A percentile compares a stretch with the other conserved stretches of the same genome.
Evolutionary conservation across 805 yeast genomes (phyloP).

Genomic region (Sungouiella thailandica): DNA sequence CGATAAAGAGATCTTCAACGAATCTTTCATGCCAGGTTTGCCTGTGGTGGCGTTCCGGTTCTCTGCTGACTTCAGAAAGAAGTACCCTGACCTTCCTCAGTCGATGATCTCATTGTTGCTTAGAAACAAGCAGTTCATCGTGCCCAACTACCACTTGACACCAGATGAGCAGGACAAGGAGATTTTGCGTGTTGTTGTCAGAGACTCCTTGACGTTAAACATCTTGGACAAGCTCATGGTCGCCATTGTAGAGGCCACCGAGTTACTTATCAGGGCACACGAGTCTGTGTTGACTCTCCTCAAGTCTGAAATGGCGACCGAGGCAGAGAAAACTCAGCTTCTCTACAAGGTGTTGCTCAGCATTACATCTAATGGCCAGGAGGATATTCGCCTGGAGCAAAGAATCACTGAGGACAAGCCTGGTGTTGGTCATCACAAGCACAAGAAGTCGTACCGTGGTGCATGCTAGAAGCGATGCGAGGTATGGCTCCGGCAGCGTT

Average conservation of each 20-base stretch:
- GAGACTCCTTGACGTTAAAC: conserved; percentile 59
- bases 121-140: conserved; percentile 72
- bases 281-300: conserved; percentile 31
- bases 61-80: conserved; percentile 48
- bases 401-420: conserved; percentile 16
- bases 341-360: conserved; percentile 47
- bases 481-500: too few relatives aligned
- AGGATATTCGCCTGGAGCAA: conserved; percentile 26
- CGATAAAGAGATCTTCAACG: conserved; percentile 27
- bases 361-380: conserved; percentile 54
- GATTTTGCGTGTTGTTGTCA: conserved; percentile 79
- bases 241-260: conserved; percentile 50
- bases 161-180: conserved; percentile 52
- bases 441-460: conserved; percentile 32
- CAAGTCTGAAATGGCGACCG: conserved; percentile 11
- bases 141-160: conserved; percentile 87
- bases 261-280: conserved; percentile 47
- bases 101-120: conserved; percentile 64
- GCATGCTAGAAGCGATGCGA: conserved; percentile 22
- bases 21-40: conserved; percentile 62
- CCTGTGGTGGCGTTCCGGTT: conserved; percentile 89
- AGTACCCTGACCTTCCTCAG: conserved; percentile 82
- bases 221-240: conserved; percentile 42
- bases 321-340: conserved; percentile 26
- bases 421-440: conserved; percentile 18